Evolutionary conservation across 2,329 filamentous ascomycete species (phyloP).

Genomic region (Fusarium lyarnte): DNA sequence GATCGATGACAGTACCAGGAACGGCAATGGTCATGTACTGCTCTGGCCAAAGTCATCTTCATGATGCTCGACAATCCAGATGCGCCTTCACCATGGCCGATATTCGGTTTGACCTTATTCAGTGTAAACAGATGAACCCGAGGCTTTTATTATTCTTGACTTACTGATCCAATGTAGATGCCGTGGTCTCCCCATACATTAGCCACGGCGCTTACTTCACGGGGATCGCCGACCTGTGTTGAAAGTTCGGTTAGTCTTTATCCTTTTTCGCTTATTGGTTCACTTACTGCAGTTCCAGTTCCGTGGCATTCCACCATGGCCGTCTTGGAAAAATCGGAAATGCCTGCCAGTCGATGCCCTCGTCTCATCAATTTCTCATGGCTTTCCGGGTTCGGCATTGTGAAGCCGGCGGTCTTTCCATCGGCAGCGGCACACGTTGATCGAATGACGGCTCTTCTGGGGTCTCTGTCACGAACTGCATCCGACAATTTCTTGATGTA

Average conservation of each 20-base stretch:
- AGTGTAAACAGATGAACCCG: background rate
- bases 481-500: slow-evolving; percentile 7
- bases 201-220: slow-evolving; percentile 6
- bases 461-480: slow-evolving; percentile 9
- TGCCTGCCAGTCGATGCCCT: slow-evolving; percentile 2
- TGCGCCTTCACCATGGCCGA: slow-evolving; percentile 7
- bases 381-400: slow-evolving; percentile 2
- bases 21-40: too few relatives aligned
- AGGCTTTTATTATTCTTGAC: background rate
- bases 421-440: slow-evolving; percentile 5
- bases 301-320: slow-evolving; percentile 4
- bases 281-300: slow-evolving; percentile 3
- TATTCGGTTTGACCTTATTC: background rate
- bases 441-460: slow-evolving; percentile 7
- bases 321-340: slow-evolving; percentile 5
- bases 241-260: background rate
- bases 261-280: background rate
- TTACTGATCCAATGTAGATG: slow-evolving; percentile 7
- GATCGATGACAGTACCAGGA: too few relatives aligned
- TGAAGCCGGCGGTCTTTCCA: slow-evolving; percentile 4
- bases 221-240: slow-evolving; percentile 5
- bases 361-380: slow-evolving; percentile 10
- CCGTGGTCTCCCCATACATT: slow-evolving; percentile 4
- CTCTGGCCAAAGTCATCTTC: slow-evolving; percentile 8
- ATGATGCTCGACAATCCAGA: slow-evolving; percentile 9